phyloP scores from a whole-genome alignment of 768 basidiomycete species.

The Lepiota venenata region DNA sequence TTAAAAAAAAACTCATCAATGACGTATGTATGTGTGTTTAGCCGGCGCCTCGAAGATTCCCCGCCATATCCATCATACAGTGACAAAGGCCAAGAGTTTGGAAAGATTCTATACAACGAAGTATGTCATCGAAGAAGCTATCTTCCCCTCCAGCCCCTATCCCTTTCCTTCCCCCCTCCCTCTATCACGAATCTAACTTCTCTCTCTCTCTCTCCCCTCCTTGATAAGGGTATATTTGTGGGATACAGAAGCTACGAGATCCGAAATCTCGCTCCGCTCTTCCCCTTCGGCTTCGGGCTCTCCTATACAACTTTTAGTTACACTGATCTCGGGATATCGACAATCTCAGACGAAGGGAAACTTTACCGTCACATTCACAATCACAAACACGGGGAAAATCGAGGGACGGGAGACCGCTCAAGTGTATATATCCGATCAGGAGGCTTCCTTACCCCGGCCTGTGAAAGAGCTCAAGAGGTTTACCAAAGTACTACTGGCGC shows the following conservation, averaged over 20 bases:
- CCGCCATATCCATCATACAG: conserved; percentile 46
- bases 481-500: conserved; percentile 39
- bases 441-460: conserved; percentile 41
- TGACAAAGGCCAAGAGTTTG: conserved; percentile 37
- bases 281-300: conserved; percentile 57
- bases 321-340: conserved; percentile 32
- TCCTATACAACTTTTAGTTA: conserved; percentile 60
- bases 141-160: background rate
- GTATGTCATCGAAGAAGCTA: conserved; percentile 19
- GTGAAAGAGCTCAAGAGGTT: conserved; percentile 46
- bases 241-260: conserved; percentile 53
- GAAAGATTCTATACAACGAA: conserved; percentile 45
- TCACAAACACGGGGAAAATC: conserved; percentile 41
- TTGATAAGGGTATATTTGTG: conserved; percentile 41
- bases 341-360: conserved; percentile 28
- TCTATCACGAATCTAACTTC: conserved; percentile 5
- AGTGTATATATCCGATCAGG: conserved; percentile 42
- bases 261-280: conserved; percentile 39
- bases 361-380: conserved; percentile 38
- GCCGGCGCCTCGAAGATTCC: conserved; percentile 48
- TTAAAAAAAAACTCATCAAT: background rate
- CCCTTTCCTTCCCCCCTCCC: background rate
- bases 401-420: conserved; percentile 47
- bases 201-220: background rate
- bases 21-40: conserved; percentile 11